phyloP scores from a whole-genome alignment of 352 stramenopile genomes.

The Globisporangium carolinianum region DNA sequence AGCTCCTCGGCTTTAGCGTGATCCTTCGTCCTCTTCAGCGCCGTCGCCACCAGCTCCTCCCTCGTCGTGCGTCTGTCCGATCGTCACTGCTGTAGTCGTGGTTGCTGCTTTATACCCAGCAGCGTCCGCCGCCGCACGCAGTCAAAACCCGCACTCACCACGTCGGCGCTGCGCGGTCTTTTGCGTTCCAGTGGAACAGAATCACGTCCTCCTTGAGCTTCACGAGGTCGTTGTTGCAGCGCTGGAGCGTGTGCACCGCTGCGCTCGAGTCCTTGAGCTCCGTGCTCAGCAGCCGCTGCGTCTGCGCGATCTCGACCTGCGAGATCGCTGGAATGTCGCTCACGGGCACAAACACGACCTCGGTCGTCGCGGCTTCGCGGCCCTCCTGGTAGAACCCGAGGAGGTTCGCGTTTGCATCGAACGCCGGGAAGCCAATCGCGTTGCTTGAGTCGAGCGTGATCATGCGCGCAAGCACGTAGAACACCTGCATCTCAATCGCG shows the following conservation, averaged over 20 bases:
- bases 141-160: conserved; percentile 16
- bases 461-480: conserved; percentile 72
- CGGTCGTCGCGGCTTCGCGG: conserved; percentile 61
- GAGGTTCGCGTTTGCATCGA: conserved; percentile 59
- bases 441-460: conserved; percentile 64
- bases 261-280: conserved; percentile 72
- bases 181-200: conserved; percentile 80
- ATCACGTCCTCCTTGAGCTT: conserved; percentile 85
- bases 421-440: conserved; percentile 71
- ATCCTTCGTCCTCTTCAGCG: too few relatives aligned
- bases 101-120: too few relatives aligned
- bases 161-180: conserved; percentile 39
- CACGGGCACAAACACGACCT: conserved; percentile 77
- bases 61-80: too few relatives aligned
- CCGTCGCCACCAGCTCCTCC: too few relatives aligned
- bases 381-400: conserved; percentile 80
- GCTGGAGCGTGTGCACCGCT: conserved; percentile 57
- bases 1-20: too few relatives aligned
- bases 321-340: conserved; percentile 70
- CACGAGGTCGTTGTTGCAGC: conserved; percentile 76
- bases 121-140: too few relatives aligned
- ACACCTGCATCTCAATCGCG: conserved; percentile 80
- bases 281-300: conserved; percentile 49
- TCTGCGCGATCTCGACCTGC: conserved; percentile 59
- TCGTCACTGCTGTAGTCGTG: too few relatives aligned